These are phyloP conservation scores for Ustilago cynodontis DNA, from an alignment of 1,284 basidiomycete genomes.

Conservation along the genomic window DNA sequence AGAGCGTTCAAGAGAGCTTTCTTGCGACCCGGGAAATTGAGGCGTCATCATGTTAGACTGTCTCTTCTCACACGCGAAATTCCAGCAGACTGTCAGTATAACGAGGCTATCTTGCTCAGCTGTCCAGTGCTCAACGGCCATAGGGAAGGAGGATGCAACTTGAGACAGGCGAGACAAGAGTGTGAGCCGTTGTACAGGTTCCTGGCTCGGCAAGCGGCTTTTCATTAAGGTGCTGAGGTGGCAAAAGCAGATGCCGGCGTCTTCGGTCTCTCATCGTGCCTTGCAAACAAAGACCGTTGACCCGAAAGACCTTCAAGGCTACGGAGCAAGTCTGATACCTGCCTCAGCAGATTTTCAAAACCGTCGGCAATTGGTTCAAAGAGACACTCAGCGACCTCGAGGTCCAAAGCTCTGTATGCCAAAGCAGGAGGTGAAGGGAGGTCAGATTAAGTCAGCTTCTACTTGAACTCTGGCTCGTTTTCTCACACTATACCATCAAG, in stretches of 20 bases:
- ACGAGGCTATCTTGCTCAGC: too few species aligned
- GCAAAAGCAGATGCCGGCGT: slow-evolving; percentile 7
- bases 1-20: neutral
- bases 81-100: neutral
- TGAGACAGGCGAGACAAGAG: neutral
- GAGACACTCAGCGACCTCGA: neutral
- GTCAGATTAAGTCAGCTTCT: neutral
- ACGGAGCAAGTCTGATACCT: neutral
- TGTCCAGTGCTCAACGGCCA: neutral
- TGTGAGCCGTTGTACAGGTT: neutral
- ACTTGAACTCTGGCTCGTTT: neutral
- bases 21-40: neutral
- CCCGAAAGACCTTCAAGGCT: neutral
- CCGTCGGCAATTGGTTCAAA: neutral
- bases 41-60: neutral
- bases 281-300: neutral
- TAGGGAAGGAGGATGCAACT: neutral
- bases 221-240: neutral
- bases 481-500: neutral
- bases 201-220: neutral
- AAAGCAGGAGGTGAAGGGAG: neutral
- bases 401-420: neutral
- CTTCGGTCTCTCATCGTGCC: neutral
- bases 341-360: neutral
- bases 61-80: neutral